A percentile compares a stretch with the other conserved stretches of the same genome.
These are phyloP conservation scores for Trifolium pratense DNA, from an alignment of 306 rosid species.

Conservation along the genomic window DNA sequence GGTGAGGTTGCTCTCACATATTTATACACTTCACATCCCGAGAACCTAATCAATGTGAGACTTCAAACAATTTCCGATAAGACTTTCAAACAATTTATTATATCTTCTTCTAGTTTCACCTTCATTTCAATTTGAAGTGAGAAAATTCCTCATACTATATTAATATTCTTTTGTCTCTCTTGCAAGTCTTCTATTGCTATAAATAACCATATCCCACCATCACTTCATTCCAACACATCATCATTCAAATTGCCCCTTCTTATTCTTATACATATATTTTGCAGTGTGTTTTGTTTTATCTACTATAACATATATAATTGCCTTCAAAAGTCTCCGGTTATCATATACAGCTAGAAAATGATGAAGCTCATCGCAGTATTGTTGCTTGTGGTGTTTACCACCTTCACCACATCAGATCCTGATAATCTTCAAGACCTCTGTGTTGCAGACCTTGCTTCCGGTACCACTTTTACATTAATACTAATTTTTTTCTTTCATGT, in stretches of 20 bases:
- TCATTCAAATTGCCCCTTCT: not conserved
- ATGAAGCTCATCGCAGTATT: constrained; percentile 47
- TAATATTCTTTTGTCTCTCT: not conserved
- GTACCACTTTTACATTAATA: constrained; percentile 41
- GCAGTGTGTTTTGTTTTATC: no score
- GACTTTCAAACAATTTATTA: no score
- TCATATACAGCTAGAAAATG: not conserved
- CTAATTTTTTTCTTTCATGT: not conserved
- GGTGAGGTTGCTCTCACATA: no score
- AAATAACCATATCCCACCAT: constrained; percentile 18
- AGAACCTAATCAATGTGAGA: no score
- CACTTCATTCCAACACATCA: not conserved
- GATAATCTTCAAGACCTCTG: constrained; percentile 91
- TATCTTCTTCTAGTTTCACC: not conserved
- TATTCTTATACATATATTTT: not conserved
- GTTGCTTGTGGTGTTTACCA: constrained; percentile 44
- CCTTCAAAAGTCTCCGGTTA: constrained; percentile 33
- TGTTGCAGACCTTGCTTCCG: constrained; percentile 75
- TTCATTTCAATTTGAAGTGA: not conserved
- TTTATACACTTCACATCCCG: no score
- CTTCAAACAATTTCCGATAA: no score
- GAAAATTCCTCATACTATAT: not conserved
- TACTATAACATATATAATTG: not conserved
- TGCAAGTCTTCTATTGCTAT: not conserved
- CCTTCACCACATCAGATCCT: constrained; percentile 63